phyloP scores from a whole-genome alignment of 441 rosid species.

The Breynia disticha region DNA sequence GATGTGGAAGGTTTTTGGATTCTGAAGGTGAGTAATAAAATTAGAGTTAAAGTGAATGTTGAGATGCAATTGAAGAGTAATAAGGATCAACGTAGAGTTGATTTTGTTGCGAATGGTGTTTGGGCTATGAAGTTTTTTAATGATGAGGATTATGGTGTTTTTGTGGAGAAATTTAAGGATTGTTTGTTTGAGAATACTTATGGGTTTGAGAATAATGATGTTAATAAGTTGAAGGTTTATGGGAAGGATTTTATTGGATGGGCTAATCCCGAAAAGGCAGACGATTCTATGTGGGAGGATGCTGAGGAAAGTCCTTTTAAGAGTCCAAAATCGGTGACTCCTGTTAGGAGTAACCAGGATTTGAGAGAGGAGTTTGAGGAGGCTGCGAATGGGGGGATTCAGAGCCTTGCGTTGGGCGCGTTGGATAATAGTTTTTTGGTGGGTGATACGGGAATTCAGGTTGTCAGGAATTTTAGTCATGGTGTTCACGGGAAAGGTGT shows the following conservation, averaged over 20 bases:
- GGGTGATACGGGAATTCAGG: conserved; percentile 83
- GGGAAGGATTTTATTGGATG: conserved; percentile 93
- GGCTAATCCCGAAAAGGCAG: conserved; percentile 87
- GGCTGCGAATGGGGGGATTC: conserved; percentile 75
- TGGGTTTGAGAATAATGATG: conserved; percentile 67
- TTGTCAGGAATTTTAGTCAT: conserved; percentile 79
- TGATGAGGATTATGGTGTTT: conserved; percentile 43
- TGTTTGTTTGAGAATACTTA: conserved; percentile 85
- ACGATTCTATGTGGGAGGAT: conserved; percentile 97
- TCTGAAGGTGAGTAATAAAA: conserved; percentile 58
- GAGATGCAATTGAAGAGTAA: conserved; percentile 69
- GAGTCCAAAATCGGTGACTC: conserved; percentile 55
- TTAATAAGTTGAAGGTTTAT: conserved; percentile 60
- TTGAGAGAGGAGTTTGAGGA: conserved; percentile 88
- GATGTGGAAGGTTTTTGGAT: conserved; percentile 59
- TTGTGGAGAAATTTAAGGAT: conserved; percentile 42
- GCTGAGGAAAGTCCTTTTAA: conserved; percentile 58
- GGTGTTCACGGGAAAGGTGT: conserved; percentile 95
- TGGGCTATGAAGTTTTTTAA: conserved; percentile 78
- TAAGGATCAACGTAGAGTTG: conserved; percentile 74
- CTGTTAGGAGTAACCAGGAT: conserved; percentile 51
- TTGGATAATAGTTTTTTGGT: conserved; percentile 93
- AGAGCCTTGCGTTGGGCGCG: conserved; percentile 94
- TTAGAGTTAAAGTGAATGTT: conserved; percentile 48
- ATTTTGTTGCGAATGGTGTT: conserved; percentile 75